Evolutionary conservation across 345 rosid species (phyloP), one percentile per base, ranked within the genome.

Genomic region (Aethionema arabicum): DNA sequence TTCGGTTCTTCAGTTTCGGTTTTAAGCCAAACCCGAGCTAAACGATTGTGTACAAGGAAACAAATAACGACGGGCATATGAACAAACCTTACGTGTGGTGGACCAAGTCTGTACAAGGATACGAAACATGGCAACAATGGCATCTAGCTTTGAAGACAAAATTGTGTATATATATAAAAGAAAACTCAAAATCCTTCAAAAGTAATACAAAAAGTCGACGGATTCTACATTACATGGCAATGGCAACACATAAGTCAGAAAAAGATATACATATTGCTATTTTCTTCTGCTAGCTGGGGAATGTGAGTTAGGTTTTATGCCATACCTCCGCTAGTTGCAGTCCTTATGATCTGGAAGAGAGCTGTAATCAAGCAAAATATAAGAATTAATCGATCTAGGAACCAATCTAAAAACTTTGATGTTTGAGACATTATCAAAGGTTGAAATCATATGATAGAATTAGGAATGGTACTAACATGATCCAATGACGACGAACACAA

Each of bases 301-400:
- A 29, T 49, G 35, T 0, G 14, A 43, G 27, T 37, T 39, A 7
- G 8, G 21, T 14, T 77, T 77, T 75, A 84, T 0, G 87, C 85
- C 87, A 73, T 74, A 68, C 90, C 86, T 59, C 84, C 82, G 14
- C 84, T 80, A 13, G 96, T 79, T 14, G 96, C 95, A 2, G 91
- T 87, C 82, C 97, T 82, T 79, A 87, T 90, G 63, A 93, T 90
- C 85, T 93, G 96, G 81, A 93, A 93, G 7, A 93, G 85, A 68
- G 96, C 97, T 85, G 98, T 63, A 59, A 29, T 59, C 59, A 55
- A 67, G 8, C 55, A n/a, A 29, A 2, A 33, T 35, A 30, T 3
- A 64, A 39, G 13, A 37, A 37, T 54, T 31, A n/a, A 7, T 12
- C 10, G 41, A 31, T 31, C 11, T 10, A 14, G 2, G 52, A 38